Conservation (phyloP, 805 yeast genomes). For the Debaryomyces prosopidis region DNA sequence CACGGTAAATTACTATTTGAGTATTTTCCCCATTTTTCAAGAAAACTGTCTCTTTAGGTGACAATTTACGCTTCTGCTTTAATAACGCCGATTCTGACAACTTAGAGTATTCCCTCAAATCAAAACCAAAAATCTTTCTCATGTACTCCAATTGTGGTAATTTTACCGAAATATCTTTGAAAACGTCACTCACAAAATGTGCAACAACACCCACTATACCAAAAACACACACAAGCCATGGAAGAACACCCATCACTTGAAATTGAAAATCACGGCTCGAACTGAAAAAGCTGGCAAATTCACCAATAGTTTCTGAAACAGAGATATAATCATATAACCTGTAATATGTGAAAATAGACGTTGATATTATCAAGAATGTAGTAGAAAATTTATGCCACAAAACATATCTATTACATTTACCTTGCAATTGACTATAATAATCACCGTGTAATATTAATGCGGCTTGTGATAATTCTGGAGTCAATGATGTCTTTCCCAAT, state of each 20-base stretch:
- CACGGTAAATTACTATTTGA: slow-evolving; percentile 59
- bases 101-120: slow-evolving; percentile 49
- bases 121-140: slow-evolving; percentile 48
- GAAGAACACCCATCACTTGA: slow-evolving; percentile 26
- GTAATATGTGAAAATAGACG: slow-evolving; percentile 14
- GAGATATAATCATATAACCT: slow-evolving; percentile 29
- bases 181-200: slow-evolving; percentile 46
- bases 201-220: slow-evolving; percentile 41
- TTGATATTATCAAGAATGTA: background rate
- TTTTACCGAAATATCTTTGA: slow-evolving; percentile 37
- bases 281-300: slow-evolving; percentile 24
- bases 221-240: slow-evolving; percentile 40
- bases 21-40: slow-evolving; percentile 47
- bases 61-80: slow-evolving; percentile 16
- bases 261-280: slow-evolving; percentile 24
- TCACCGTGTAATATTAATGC: slow-evolving; percentile 66
- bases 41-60: slow-evolving; percentile 22
- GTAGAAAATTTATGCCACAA: slow-evolving; percentile 43
- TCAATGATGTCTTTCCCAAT: slow-evolving; percentile 48
- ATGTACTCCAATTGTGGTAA: slow-evolving; percentile 23
- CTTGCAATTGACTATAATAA: slow-evolving; percentile 48
- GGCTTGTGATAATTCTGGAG: slow-evolving; percentile 61
- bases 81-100: slow-evolving; percentile 18
- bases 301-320: slow-evolving; percentile 29
- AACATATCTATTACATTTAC: slow-evolving; percentile 44